phyloP scores from a whole-genome alignment of 768 basidiomycete genomes.

The Mycena kentingensis region DNA sequence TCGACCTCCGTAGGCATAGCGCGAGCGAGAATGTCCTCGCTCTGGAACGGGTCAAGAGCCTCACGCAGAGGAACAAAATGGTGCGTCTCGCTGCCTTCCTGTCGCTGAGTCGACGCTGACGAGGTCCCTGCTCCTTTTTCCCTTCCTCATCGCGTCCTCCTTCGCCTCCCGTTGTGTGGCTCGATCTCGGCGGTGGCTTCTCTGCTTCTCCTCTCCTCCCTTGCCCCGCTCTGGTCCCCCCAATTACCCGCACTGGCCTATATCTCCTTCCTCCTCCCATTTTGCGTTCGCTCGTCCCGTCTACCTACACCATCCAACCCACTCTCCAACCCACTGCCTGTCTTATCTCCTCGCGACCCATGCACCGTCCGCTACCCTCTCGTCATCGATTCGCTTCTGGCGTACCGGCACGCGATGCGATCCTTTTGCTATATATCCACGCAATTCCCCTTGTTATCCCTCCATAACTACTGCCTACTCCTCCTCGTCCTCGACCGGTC shows the following conservation, averaged over 20 bases:
- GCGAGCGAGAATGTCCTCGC: conserved; percentile 59
- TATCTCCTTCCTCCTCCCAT: no score
- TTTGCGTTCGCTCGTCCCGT: no score
- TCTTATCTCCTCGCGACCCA: no score
- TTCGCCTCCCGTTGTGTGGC: conserved; percentile 6
- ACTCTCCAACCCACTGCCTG: no score
- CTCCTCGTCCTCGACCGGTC: background rate
- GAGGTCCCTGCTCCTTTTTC: conserved; percentile 31
- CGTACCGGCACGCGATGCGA: conserved; percentile 2
- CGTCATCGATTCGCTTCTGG: conserved; percentile 3
- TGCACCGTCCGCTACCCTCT: background rate
- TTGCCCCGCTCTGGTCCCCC: no score
- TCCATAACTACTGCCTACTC: no score
- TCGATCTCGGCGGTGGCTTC: no score
- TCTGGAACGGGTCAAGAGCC: conserved; percentile 66
- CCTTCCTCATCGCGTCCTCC: conserved; percentile 28
- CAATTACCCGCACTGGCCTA: no score
- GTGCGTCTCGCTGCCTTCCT: conserved; percentile 42
- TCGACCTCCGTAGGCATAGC: conserved; percentile 41
- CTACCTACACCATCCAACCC: no score
- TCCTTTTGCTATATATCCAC: conserved; percentile 5
- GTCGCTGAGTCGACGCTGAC: conserved; percentile 21
- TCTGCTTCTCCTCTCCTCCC: no score
- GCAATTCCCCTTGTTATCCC: conserved; percentile 1
- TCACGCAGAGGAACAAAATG: conserved; percentile 73